Conservation (phyloP, 73 alveolate species). For the Paramecium sexaurelia region DNA sequence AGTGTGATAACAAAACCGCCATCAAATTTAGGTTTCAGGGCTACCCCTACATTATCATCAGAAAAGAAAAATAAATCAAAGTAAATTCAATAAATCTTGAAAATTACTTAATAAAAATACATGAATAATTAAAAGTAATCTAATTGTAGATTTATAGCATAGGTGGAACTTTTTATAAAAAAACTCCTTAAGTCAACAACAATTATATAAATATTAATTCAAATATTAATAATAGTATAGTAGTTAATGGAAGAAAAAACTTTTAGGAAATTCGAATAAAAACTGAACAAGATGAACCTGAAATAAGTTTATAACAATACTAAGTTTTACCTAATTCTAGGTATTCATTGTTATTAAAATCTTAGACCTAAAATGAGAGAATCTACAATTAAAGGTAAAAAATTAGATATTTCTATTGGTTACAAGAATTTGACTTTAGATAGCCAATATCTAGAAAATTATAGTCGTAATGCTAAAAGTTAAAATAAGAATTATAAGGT, state of each 20-base stretch:
- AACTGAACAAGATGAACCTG: slow-evolving; percentile 58
- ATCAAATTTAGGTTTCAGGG: slow-evolving; percentile 22
- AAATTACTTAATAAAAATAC: slow-evolving; percentile 25
- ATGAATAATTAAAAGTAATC: not conserved
- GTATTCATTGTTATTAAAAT: not conserved
- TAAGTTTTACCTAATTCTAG: slow-evolving; percentile 24
- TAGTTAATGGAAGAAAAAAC: not conserved
- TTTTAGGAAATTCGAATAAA: not conserved
- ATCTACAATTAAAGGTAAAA: slow-evolving; percentile 10
- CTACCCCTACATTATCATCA: not conserved
- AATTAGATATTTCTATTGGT: slow-evolving; percentile 13
- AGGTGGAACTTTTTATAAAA: not conserved
- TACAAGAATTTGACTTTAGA: slow-evolving; percentile 38
- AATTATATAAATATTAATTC: slow-evolving; percentile 28
- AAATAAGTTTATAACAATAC: not conserved
- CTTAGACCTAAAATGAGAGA: slow-evolving; percentile 42
- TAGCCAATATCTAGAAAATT: not conserved
- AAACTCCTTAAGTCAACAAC: slow-evolving; percentile 37
- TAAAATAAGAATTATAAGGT: slow-evolving; percentile 53
- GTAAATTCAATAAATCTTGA: slow-evolving; percentile 29
- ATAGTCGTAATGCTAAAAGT: slow-evolving; percentile 39
- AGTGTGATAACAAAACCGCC: slow-evolving; percentile 21
- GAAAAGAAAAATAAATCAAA: slow-evolving; percentile 16
- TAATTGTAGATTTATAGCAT: not conserved
- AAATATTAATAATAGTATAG: slow-evolving; percentile 35